Percentiles rank a stretch among this genome's conserved stretches.
Evolutionary conservation across 345 rosid genomes (phyloP).

Genomic region (Populus deltoides): DNA sequence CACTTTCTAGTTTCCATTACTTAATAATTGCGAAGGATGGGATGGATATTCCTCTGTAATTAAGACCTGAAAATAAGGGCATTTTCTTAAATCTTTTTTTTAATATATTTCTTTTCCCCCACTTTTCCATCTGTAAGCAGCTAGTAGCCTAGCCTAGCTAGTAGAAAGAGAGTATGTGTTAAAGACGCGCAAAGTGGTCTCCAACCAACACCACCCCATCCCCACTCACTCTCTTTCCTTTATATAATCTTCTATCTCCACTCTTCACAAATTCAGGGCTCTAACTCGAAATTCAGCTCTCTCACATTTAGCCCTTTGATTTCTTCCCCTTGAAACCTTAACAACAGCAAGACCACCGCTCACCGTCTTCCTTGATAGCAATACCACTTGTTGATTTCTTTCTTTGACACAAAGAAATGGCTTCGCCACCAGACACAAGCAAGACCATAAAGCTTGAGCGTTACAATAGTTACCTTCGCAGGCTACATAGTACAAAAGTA

Average conservation of each 20-base stretch:
- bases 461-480: slow-evolving; percentile 79
- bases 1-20: slow-evolving; percentile 4
- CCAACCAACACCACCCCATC: slow-evolving; percentile 44
- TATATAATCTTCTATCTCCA: slow-evolving; percentile 8
- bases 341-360: neutral
- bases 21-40: neutral
- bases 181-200: slow-evolving; percentile 38
- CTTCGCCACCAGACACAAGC: slow-evolving; percentile 70
- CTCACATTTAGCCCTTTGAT: neutral
- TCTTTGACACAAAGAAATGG: slow-evolving; percentile 34
- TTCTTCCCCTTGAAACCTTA: neutral
- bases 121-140: neutral
- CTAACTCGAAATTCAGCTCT: neutral
- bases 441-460: slow-evolving; percentile 85
- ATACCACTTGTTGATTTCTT: neutral
- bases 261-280: slow-evolving; percentile 15
- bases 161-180: neutral
- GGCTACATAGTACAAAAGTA: slow-evolving; percentile 65
- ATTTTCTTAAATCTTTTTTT: neutral
- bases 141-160: neutral
- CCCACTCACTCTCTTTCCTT: slow-evolving; percentile 13
- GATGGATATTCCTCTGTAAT: neutral
- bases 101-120: neutral
- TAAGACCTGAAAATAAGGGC: neutral
- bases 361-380: neutral